These are phyloP conservation scores for Raphanus raphanistrum DNA, from an alignment of 345 rosid species.

Conservation along the genomic window DNA sequence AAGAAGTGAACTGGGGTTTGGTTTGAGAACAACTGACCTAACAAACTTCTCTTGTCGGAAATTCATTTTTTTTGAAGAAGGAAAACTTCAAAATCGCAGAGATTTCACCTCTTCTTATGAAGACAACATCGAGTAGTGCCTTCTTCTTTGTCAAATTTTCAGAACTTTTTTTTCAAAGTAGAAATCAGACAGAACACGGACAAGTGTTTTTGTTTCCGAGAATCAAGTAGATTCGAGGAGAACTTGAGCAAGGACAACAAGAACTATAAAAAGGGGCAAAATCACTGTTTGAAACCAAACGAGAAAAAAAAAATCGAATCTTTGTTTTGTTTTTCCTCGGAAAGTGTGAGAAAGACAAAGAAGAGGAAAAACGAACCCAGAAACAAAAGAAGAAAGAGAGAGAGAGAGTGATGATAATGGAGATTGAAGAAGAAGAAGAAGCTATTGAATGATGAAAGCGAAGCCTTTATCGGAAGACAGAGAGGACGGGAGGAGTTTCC, in stretches of 20 bases:
- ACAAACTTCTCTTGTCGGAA: conserved; percentile 60
- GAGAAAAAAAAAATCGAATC: background rate
- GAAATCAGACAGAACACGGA: conserved; percentile 17
- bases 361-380: background rate
- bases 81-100: conserved; percentile 8
- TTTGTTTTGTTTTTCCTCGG: conserved; percentile 33
- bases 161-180: background rate
- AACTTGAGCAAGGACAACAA: background rate
- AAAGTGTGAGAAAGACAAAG: conserved; percentile 13
- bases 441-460: conserved; percentile 32
- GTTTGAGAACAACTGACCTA: conserved; percentile 41
- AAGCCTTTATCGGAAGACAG: conserved; percentile 35
- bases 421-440: conserved; percentile 6
- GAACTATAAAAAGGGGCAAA: background rate
- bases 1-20: background rate
- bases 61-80: conserved; percentile 40
- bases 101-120: conserved; percentile 13
- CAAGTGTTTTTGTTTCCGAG: conserved; percentile 25
- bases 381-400: background rate
- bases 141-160: background rate
- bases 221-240: conserved; percentile 15
- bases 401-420: conserved; percentile 20
- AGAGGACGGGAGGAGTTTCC: conserved; percentile 36
- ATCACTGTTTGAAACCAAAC: conserved; percentile 24
- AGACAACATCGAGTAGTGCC: background rate